A percentile compares a stretch with the other conserved stretches of the same genome.
Evolutionary conservation across 345 rosid species (phyloP).

Genomic region (Lepidium sativum): DNA sequence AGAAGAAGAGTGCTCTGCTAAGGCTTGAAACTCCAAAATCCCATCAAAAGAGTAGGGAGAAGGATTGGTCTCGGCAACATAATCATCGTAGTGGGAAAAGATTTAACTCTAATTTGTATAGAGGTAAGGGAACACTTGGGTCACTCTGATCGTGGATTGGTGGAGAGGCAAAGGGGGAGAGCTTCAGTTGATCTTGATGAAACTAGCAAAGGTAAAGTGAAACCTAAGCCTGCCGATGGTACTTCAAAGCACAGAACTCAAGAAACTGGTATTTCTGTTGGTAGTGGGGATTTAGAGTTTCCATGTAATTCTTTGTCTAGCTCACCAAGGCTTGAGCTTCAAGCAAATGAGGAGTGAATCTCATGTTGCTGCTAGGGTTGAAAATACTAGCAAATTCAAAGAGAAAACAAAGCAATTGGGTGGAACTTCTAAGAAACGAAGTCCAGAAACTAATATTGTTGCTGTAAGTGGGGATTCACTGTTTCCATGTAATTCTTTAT

Average conservation of each 20-base stretch:
- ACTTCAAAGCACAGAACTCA: neutral
- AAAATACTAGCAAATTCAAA: neutral
- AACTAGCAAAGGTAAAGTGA: neutral
- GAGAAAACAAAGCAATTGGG: slow-evolving; percentile 4
- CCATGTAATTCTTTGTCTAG: slow-evolving; percentile 10
- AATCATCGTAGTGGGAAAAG: slow-evolving; percentile 31
- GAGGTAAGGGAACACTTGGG: slow-evolving; percentile 42
- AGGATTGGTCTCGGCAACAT: slow-evolving; percentile 32
- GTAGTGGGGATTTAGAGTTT: slow-evolving; percentile 3
- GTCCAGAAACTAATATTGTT: neutral
- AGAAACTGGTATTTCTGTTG: slow-evolving; percentile 5
- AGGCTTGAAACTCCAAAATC: slow-evolving; percentile 59
- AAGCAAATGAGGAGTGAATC: slow-evolving; percentile 13
- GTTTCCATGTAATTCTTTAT: slow-evolving; percentile 4
- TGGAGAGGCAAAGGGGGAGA: slow-evolving; percentile 42
- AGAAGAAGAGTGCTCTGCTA: slow-evolving; percentile 78
- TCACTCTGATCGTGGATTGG: slow-evolving; percentile 28
- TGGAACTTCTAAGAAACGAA: slow-evolving; percentile 9
- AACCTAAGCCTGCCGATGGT: neutral
- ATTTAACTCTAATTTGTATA: slow-evolving; percentile 31
- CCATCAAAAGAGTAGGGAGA: slow-evolving; percentile 43
- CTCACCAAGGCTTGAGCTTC: neutral
- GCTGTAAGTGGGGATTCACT: neutral
- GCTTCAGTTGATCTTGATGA: slow-evolving; percentile 69
- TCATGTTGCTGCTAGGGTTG: slow-evolving; percentile 3